Conservation (phyloP, 2,329 filamentous ascomycete species). For the Phialocephala sp. region DNA sequence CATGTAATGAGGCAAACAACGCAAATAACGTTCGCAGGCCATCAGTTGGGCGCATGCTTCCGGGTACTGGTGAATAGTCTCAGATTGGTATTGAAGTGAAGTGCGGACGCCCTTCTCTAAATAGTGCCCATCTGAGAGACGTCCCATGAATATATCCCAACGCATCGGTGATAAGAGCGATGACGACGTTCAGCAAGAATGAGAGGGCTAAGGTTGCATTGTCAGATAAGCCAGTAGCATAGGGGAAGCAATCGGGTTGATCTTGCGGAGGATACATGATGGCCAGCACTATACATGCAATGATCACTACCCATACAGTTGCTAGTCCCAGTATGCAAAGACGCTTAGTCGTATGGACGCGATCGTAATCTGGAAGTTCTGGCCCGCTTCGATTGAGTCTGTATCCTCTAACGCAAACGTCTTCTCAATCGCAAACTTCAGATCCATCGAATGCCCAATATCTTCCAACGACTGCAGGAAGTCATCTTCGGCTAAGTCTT, state of each 20-base stretch:
- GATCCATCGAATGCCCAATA: no score
- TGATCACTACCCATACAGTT: background rate
- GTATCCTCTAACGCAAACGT: no score
- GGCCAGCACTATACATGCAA: background rate
- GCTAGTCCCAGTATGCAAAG: background rate
- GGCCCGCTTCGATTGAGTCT: no score
- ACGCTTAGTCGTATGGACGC: background rate
- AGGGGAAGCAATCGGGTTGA: no score
- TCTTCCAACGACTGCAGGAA: no score
- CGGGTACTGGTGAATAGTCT: slow-evolving; percentile 13
- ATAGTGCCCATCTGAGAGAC: slow-evolving; percentile 16
- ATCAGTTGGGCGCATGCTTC: slow-evolving; percentile 10
- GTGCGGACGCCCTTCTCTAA: slow-evolving; percentile 7
- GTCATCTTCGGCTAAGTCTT: no score
- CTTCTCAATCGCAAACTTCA: no score
- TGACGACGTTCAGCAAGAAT: background rate
- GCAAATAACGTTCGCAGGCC: slow-evolving; percentile 9
- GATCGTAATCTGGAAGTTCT: background rate
- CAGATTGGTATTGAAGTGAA: slow-evolving; percentile 17
- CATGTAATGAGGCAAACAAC: slow-evolving; percentile 6
- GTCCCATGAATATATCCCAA: slow-evolving; percentile 14
- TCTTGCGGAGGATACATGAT: no score
- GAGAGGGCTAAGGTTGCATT: background rate
- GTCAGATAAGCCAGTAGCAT: background rate
- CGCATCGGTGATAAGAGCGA: slow-evolving; percentile 4